Percentiles rank a stretch among this genome's conserved stretches.
phyloP scores from a whole-genome alignment of 768 basidiomycete species.

The Suillus tomentosus region DNA sequence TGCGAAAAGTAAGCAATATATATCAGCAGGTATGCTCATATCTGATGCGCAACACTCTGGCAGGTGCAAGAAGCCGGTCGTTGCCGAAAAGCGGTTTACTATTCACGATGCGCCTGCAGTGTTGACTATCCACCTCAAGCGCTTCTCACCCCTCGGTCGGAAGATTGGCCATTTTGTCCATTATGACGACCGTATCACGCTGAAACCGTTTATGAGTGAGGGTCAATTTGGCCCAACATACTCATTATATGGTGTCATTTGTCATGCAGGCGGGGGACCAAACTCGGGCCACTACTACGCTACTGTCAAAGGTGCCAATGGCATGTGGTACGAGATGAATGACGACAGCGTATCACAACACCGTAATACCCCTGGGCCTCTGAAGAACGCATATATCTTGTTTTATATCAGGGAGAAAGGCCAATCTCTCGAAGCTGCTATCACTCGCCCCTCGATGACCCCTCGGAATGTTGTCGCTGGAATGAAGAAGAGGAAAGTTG shows the following conservation, averaged over 20 bases:
- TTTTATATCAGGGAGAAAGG: constrained; percentile 88
- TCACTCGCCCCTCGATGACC: constrained; percentile 34
- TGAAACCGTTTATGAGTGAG: constrained; percentile 83
- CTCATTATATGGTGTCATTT: constrained; percentile 88
- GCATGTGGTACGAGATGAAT: constrained; percentile 91
- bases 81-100: constrained; percentile 88
- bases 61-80: constrained; percentile 91
- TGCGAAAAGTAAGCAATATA: constrained; percentile 87
- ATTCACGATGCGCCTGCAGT: constrained; percentile 86
- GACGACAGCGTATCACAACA: constrained; percentile 70
- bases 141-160: constrained; percentile 87
- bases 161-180: constrained; percentile 79
- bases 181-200: constrained; percentile 75
- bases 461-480: constrained; percentile 47
- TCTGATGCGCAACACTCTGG: constrained; percentile 7
- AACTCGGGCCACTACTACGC: constrained; percentile 97
- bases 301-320: constrained; percentile 68
- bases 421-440: constrained; percentile 66
- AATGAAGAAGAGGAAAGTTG: constrained; percentile 51
- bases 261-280: constrained; percentile 89
- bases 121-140: constrained; percentile 91
- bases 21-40: constrained; percentile 11
- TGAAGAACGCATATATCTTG: constrained; percentile 88
- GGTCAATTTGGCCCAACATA: constrained; percentile 77
- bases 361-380: constrained; percentile 49